Base-by-base conservation (phyloP, 2,329 filamentous ascomycete genomes). In the Kalaharituber pfeilii region DNA sequence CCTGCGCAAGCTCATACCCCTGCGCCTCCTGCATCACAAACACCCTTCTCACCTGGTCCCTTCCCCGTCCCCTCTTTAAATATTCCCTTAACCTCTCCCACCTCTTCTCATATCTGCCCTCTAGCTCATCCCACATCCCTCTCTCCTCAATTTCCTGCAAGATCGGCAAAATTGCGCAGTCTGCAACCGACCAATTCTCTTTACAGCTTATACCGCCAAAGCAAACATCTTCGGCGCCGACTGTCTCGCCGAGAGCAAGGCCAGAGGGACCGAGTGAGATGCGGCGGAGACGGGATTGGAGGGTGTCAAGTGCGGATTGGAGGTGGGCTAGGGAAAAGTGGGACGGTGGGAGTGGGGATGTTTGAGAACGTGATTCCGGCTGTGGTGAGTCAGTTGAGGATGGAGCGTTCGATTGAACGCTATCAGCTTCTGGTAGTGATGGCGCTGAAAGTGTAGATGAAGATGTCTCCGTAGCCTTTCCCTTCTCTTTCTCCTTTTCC, bases 141-240 rank as follows among this genome's bases (percentile, higher is more conserved):
- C 50, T 22, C 22, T 44, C 24, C 8, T 52, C 24, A 20, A 52
- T 13, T n/a, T 8, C 20, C 24, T 27, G 15, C 13, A 42, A 25
- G 28, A 44, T 33, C 13, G 29, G 28, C 29, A 24, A 30, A 18
- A 29, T 29, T 6, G 26, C 49, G 30, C 28, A 39, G 50, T 52
- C 28, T 15, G 50, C 29, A 44, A 45, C 11, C 25, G 36, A 27
- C 50, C 50, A 51, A 8, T 28, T 29, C 26, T 49, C 26, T 7
- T 25, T 49, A 49, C n/a, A 11, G 9, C 27, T 25, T 22, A 28
- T 28, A 1, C 22, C 22, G 9, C 29, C 36, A 27, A 57, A 50
- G 24, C 59, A 49, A 36, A 61, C 50, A 20, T 58, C 53, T 45
- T 53, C 59, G 13, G 29, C 39, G 11, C 57, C 56, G 9, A 58